A percentile compares a stretch with the other conserved stretches of the same genome.
phyloP scores from a whole-genome alignment of 176 grass and related monocot genomes.

The Urochloa ruziziensis region DNA sequence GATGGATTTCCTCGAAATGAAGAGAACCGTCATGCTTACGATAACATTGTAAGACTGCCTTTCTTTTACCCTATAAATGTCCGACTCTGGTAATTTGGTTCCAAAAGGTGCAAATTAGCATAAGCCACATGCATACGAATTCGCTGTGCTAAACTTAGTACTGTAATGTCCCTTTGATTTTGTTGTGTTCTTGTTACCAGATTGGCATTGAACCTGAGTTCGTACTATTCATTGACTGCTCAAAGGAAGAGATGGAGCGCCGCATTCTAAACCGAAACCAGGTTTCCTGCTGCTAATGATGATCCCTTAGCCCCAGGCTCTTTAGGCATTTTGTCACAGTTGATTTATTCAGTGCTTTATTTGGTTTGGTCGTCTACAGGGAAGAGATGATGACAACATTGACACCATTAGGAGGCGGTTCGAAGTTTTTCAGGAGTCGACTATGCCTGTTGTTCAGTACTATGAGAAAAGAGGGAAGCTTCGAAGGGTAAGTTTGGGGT shows the following conservation, averaged over 20 bases:
- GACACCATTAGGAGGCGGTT: constrained; percentile 45
- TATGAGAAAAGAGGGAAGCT: constrained; percentile 51
- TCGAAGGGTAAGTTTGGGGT: constrained; percentile 28
- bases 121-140: background rate
- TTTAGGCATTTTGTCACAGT: background rate
- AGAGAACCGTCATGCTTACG: constrained; percentile 56
- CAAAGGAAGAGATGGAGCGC: constrained; percentile 55
- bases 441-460: constrained; percentile 49
- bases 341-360: background rate
- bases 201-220: constrained; percentile 70
- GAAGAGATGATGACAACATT: constrained; percentile 59
- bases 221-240: constrained; percentile 68
- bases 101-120: background rate
- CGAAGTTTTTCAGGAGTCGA: constrained; percentile 50
- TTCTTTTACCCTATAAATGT: background rate
- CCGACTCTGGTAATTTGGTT: background rate
- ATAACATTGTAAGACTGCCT: constrained; percentile 53
- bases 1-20: constrained; percentile 84
- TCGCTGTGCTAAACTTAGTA: background rate
- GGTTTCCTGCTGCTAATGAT: constrained; percentile 15
- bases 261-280: constrained; percentile 54
- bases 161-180: background rate
- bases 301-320: background rate
- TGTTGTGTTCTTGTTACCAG: constrained; percentile 12
- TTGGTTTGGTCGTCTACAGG: constrained; percentile 19